Base-by-base conservation (phyloP, 2,329 filamentous ascomycete genomes). In the Rhynchosporium agropyri region DNA sequence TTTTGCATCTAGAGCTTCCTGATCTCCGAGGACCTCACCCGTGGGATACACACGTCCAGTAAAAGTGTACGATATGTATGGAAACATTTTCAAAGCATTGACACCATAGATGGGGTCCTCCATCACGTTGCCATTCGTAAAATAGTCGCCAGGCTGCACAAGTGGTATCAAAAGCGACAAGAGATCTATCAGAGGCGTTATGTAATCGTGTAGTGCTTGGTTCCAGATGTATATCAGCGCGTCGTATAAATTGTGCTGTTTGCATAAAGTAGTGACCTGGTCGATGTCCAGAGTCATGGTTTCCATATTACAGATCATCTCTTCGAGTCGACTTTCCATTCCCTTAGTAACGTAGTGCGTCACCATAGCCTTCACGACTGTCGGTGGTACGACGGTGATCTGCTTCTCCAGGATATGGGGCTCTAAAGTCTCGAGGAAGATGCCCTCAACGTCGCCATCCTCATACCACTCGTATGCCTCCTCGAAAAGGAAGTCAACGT, bases 141-240 rank as follows among this genome's bases (percentile, higher is more conserved):
- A 75, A 62, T 80, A 79, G 62, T 85, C 81, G 10, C 82, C 82
- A 61, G 82, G 80, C 65, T 82, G 82, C 76, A 83, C 82, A n/a
- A 84, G 76, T 33, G 80, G 85, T 69, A 83, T 78, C 38, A 90
- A 75, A n/a, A 97, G 80, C 13, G 84, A 79, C 55, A 96, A 79
- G 2, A 99, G 83, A 65, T 97, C 92, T 69, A 92, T 89, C 62
- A 98, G 80, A 1, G 95, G 94, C 1, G 93, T 96, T 65, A 97
- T 88, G 71, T 96, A 97, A 76, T 99, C 96, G 65, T 82, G 80
- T 33, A 99, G 80, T 2, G 92, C 92, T 75, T 91, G 89, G 65
- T 96, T 98, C 95, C 95, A 99, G 61, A 99, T 90, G 74, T 98
- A 97, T 49, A 96, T 92, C 62, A 97, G 84, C 2, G 95, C 96